Base-by-base conservation (phyloP, 805 yeast genomes). In the Clavispora fructus region DNA sequence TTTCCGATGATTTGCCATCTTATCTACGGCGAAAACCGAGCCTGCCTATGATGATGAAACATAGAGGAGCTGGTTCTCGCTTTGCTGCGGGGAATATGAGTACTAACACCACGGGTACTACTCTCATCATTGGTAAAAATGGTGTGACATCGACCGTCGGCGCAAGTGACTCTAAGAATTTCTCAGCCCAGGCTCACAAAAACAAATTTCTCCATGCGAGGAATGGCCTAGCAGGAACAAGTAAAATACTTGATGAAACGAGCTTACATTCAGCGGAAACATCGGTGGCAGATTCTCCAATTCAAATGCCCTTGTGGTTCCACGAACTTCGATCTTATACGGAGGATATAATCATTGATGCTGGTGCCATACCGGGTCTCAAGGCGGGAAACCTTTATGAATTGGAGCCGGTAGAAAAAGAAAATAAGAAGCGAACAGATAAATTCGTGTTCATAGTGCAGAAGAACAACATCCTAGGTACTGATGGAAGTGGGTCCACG, bases 331-430 rank as follows among this genome's bases (percentile, higher is more conserved):
- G 87, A 23, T 69, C 76, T 0, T 78, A 82, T 1, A 38, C 68
- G 1, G 82, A 81, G 32, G 79, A 78, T 32, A 86, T 90, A 2
- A 61, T 85, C 40, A 57, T 90, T 1, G 91, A 88, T 57, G 63
- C 82, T 16, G 57, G 69, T 0, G 66, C 79, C 4, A 52, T 87
- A 0, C 85, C 87, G 0, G 85, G 84, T 0, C 78, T 87, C 1
- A 69, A 70, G 44, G 80, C 74, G n/a, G 96, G 95, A 14, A 87
- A 85, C 57, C 64, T 87, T 7, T 91, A 88, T 19, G 95, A 88
- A 61, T 56, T 86, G 39, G 77, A 71, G 51, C 74, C 82, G 28
- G 70, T 76, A 27, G 30, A 30, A 3, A 44, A 54, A 28, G 53
- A 50, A 25, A 46, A 45, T 29, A 28, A 41, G 31, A 35, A 19